Evolutionary conservation across 306 rosid genomes (phyloP).

Genomic region (Castanea sativa): DNA sequence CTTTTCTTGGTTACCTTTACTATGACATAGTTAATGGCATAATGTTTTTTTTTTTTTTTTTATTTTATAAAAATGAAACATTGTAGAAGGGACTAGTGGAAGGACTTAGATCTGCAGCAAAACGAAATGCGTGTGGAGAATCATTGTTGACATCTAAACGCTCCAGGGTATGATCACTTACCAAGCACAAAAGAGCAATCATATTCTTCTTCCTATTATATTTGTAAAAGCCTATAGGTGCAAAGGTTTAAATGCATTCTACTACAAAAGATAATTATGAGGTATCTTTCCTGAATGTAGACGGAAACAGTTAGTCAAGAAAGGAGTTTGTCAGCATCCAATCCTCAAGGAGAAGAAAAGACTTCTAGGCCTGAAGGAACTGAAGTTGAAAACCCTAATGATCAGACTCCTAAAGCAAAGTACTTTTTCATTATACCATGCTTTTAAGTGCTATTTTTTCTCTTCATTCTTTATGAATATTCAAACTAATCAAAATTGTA

Average conservation of each 20-base stretch:
- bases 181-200: neutral
- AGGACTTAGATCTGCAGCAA: neutral
- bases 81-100: slow-evolving; percentile 16
- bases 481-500: neutral
- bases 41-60: neutral
- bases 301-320: neutral
- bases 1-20: neutral
- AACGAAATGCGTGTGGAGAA: neutral
- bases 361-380: neutral
- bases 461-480: neutral
- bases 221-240: neutral
- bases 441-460: neutral
- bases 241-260: neutral
- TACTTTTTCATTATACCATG: neutral
- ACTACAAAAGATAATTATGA: neutral
- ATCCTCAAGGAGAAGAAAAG: neutral
- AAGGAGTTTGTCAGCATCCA: neutral
- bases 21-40: neutral
- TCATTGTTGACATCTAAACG: slow-evolving; percentile 7
- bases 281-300: slow-evolving; percentile 3
- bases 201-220: neutral
- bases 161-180: slow-evolving; percentile 17
- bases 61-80: neutral
- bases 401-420: neutral
- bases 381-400: neutral